These are phyloP conservation scores for Helotiales sp. DNA, from an alignment of 2,329 filamentous ascomycete genomes.

Conservation along the genomic window DNA sequence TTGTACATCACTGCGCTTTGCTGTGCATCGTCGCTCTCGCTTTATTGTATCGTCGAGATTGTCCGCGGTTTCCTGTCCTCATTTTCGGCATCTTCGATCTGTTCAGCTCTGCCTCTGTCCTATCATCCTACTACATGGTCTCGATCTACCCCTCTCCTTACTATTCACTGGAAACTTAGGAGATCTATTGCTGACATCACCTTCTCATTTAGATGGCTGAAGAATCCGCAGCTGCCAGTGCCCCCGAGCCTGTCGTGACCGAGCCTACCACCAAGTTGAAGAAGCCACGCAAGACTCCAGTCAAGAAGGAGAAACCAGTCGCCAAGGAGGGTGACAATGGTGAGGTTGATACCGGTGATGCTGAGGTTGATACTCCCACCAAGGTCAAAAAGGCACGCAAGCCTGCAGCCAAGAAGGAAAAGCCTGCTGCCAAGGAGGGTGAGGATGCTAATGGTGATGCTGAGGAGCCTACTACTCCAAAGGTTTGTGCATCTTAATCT, in stretches of 20 bases:
- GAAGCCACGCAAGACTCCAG: neutral
- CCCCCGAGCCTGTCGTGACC: neutral
- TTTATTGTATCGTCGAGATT: neutral
- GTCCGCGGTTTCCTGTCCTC: neutral
- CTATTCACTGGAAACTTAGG: neutral
- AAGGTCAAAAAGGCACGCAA: constrained; percentile 16
- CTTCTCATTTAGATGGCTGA: neutral
- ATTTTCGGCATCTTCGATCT: neutral
- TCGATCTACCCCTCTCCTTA: neutral
- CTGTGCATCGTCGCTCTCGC: neutral
- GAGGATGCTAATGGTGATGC: constrained; percentile 6
- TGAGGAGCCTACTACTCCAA: constrained; percentile 14
- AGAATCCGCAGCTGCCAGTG: neutral
- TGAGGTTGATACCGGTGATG: constrained; percentile 1
- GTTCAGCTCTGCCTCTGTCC: neutral
- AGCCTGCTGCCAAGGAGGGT: neutral
- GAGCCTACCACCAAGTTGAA: constrained; percentile 12
- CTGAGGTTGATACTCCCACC: neutral
- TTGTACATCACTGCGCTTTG: neutral
- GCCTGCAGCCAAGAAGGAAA: constrained; percentile 16
- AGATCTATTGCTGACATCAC: neutral
- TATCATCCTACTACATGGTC: neutral
- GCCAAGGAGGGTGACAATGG: neutral
- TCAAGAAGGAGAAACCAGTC: constrained; percentile 4
- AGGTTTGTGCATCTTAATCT: neutral